Evolutionary conservation across 306 rosid genomes (phyloP), one percentile per base, ranked within the genome.

Genomic region (Datisca glomerata): DNA sequence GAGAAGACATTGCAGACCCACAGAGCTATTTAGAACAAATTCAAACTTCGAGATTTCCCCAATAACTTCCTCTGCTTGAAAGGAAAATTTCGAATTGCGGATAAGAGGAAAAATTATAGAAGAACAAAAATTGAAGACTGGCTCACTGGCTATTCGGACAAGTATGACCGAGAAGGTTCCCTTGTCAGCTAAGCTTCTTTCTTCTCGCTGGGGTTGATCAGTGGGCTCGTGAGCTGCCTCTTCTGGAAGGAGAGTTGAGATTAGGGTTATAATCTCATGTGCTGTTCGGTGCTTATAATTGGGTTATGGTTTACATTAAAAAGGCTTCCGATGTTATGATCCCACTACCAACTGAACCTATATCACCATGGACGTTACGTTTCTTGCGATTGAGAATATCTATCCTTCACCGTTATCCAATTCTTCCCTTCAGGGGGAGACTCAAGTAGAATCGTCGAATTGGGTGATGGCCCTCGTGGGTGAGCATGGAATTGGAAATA

Each of bases 1-100:
- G 97, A 40, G 93, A 72, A 63, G 89, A 83, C 97, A 87, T 79
- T 49, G 74, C 35, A 13, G 57, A 60, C 40, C 31, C 52, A 41
- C 63, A 62, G 57, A 65, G 67, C 55, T 21, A 37, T 49, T 35
- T 59, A 36, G 25, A 47, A 38, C 23, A 3, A 48, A 2, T 31
- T 31, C 36, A 12, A 31, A 31, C n/a, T 14, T 31, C 36, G 13
- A 31, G 36, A 31, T 8, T 31, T 31, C 13, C 36, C n/a, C 36
- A 11, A 2, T 31, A 31, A 31, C 9, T 14, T 31, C 36, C 36
- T 31, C 36, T 2, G n/a, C n/a, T 31, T 14, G n/a, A 8, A 14
- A 8, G 3, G 4, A 31, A 31, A 8, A 31, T 14, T 31, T 31
- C n/a, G n/a, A n/a, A n/a, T n/a, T n/a, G n/a, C n/a, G 36, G 36